These are phyloP conservation scores for Trichophyton equinum DNA, from an alignment of 2,329 filamentous ascomycete genomes.

Conservation along the genomic window DNA sequence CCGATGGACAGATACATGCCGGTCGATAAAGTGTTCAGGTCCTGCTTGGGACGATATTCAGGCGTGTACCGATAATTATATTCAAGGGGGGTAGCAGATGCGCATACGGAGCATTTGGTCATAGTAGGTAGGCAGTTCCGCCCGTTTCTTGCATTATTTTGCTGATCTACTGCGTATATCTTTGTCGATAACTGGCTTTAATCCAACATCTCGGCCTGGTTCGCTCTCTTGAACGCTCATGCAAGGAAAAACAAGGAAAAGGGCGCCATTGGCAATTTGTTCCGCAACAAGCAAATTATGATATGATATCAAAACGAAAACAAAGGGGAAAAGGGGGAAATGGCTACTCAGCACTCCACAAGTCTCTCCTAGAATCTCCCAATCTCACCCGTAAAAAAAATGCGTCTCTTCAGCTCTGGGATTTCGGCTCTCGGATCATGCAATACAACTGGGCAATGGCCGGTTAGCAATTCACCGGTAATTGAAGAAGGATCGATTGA, in stretches of 20 bases:
- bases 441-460: conserved; percentile 10
- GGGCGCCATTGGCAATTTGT: not conserved
- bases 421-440: conserved; percentile 13
- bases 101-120: not conserved
- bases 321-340: not conserved
- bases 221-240: not conserved
- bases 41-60: not conserved
- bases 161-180: not conserved
- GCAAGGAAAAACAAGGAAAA: not conserved
- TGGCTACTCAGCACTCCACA: not conserved
- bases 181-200: not conserved
- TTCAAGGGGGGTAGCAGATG: not conserved
- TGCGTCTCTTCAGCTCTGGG: not conserved
- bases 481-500: not conserved
- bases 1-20: not conserved
- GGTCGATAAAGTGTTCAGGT: not conserved
- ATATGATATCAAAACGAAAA: not conserved
- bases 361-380: not conserved
- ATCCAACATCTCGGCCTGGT: not conserved
- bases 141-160: not conserved
- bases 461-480: not conserved
- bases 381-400: not conserved
- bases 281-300: not conserved
- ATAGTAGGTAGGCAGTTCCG: not conserved
- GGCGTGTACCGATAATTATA: not conserved